Conservation (phyloP, 2,329 filamentous ascomycete genomes). For the Gnomoniopsis smithogilvyi region DNA sequence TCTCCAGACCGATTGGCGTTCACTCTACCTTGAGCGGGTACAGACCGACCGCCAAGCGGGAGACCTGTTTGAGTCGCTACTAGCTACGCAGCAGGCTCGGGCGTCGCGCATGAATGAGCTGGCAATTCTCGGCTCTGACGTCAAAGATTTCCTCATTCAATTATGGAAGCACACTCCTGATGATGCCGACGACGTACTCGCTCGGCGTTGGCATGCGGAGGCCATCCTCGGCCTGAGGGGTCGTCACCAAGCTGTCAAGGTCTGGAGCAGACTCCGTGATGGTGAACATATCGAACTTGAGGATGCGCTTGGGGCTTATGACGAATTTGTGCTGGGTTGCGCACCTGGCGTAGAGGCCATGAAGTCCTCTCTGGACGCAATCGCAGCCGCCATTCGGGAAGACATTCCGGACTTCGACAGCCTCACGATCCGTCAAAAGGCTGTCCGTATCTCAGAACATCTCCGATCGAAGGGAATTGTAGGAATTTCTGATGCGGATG, state of each 20-base stretch:
- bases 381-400: conserved; percentile 40
- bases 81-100: conserved; percentile 51
- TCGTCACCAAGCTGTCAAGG: conserved; percentile 53
- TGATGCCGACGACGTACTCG: conserved; percentile 55
- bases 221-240: conserved; percentile 57
- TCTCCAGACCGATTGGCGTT: conserved; percentile 52
- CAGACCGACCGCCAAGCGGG: conserved; percentile 33
- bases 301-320: conserved; percentile 57
- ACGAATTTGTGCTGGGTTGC: conserved; percentile 58
- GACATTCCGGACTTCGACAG: conserved; percentile 40
- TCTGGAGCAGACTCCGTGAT: conserved; percentile 52
- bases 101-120: conserved; percentile 54
- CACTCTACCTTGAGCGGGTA: conserved; percentile 37
- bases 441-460: conserved; percentile 49
- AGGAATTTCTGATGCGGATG: conserved; percentile 35
- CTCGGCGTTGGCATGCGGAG: conserved; percentile 56
- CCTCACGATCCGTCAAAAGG: conserved; percentile 45
- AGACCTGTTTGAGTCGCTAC: conserved; percentile 46
- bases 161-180: conserved; percentile 42
- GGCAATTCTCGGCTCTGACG: conserved; percentile 55
- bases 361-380: conserved; percentile 30
- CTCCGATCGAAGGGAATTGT: conserved; percentile 50
- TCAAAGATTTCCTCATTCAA: conserved; percentile 55
- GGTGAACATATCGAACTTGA: conserved; percentile 50
- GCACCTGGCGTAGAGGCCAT: conserved; percentile 44